phyloP scores from a whole-genome alignment of 2,329 filamentous ascomycete species.

The Colletotrichum orbiculare region DNA sequence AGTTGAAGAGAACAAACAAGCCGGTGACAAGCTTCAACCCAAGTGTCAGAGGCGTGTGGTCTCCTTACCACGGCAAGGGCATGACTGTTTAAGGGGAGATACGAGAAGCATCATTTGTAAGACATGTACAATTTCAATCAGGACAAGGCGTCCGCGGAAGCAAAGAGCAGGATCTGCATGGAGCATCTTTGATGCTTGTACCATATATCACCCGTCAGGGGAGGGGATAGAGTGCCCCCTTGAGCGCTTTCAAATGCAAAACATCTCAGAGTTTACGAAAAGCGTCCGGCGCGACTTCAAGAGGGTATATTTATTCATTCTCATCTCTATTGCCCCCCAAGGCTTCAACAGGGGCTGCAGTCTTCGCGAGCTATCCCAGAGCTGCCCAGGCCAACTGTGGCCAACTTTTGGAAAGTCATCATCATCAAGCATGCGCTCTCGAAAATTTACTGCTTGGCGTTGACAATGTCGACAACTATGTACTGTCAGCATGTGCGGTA shows the following conservation, averaged over 20 bases:
- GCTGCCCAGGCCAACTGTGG: constrained; percentile 9
- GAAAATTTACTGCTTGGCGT: constrained; percentile 60
- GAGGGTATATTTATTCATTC: constrained; percentile 30
- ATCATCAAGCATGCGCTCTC: constrained; percentile 29
- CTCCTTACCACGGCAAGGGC: constrained; percentile 73
- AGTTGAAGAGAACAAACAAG: constrained; percentile 72
- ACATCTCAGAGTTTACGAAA: constrained; percentile 9
- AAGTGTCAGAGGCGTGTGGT: constrained; percentile 77
- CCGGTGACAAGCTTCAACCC: constrained; percentile 72
- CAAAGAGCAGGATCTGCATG: constrained; percentile 1
- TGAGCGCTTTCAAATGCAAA: constrained; percentile 21
- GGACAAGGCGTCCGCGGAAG: constrained; percentile 22
- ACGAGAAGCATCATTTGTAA: constrained; percentile 11
- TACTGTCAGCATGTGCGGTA: constrained; percentile 20
- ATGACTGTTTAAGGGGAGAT: constrained; percentile 57
- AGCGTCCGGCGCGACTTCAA: neutral
- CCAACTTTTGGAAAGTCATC: constrained; percentile 23
- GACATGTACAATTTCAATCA: constrained; percentile 25
- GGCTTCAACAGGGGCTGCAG: neutral
- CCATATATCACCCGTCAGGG: constrained; percentile 24
- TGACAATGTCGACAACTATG: constrained; percentile 69
- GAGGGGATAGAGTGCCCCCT: constrained; percentile 19
- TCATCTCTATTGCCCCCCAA: constrained; percentile 9
- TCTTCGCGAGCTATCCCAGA: neutral
- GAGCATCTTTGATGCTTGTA: constrained; percentile 28